A percentile compares a stretch with the other conserved stretches of the same genome.
Evolutionary conservation across 495 filamentous ascomycete genomes (phyloP).

Genomic region (Tricharina praecox): DNA sequence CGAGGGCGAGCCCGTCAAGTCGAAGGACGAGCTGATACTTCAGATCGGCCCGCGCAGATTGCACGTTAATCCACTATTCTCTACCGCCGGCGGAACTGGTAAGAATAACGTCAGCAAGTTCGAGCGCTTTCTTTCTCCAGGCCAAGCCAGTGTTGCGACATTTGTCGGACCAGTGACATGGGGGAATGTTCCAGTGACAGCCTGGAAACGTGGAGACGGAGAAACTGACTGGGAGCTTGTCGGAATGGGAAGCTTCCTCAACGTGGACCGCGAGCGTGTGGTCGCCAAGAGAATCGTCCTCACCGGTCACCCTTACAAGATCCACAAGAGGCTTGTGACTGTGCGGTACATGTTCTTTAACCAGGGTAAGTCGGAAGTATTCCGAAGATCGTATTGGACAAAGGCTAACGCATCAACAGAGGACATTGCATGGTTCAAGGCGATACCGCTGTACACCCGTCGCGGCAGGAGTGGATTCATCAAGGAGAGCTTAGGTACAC

Average conservation of each 20-base stretch:
- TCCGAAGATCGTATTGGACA: too few relatives aligned
- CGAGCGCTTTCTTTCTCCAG: slow-evolving; percentile 81
- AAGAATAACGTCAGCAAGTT: slow-evolving; percentile 95
- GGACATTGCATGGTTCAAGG: slow-evolving; percentile 94
- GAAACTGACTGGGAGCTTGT: slow-evolving; percentile 42
- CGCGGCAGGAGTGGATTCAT: slow-evolving; percentile 73
- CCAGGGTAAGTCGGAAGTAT: slow-evolving; percentile 19
- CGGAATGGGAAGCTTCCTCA: slow-evolving; percentile 65
- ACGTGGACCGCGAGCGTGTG: slow-evolving; percentile 43
- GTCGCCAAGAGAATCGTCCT: slow-evolving; percentile 88
- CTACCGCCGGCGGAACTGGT: slow-evolving; percentile 53
- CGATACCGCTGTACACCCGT: slow-evolving; percentile 83
- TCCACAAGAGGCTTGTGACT: slow-evolving; percentile 90
- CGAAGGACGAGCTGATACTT: slow-evolving; percentile 76
- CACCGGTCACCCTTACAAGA: slow-evolving; percentile 93
- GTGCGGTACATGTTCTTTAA: slow-evolving; percentile 99
- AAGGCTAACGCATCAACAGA: slow-evolving; percentile 31
- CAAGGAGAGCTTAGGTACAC: slow-evolving; percentile 86
- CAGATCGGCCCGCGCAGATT: slow-evolving; percentile 78
- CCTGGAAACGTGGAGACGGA: slow-evolving; percentile 20
- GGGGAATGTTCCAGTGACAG: slow-evolving; percentile 70
- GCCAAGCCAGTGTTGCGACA: slow-evolving; percentile 73
- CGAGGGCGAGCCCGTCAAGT: slow-evolving; percentile 45
- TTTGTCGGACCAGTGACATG: slow-evolving; percentile 83
- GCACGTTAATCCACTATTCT: slow-evolving; percentile 79